Percentiles rank a stretch among this genome's conserved stretches.
These are phyloP conservation scores for Omphalea diandra DNA, from an alignment of 441 rosid species.

Conservation along the genomic window DNA sequence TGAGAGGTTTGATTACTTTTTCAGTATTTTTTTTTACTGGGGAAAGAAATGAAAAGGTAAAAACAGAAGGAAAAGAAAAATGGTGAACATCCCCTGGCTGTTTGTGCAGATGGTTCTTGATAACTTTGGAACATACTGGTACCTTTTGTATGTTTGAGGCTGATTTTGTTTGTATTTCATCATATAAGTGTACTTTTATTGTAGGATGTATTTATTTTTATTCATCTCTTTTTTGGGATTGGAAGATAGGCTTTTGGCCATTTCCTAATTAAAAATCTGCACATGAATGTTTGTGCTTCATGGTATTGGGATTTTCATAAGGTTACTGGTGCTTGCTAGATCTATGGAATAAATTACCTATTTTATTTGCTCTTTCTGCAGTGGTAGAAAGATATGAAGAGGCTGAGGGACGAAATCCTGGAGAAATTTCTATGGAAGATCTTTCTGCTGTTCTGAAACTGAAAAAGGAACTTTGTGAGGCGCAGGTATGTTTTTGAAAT, in stretches of 20 bases:
- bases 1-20: slow-evolving; percentile 58
- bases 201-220: no score
- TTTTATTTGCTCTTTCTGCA: slow-evolving; percentile 23
- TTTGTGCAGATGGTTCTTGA: no score
- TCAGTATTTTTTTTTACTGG: neutral
- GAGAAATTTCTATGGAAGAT: slow-evolving; percentile 50
- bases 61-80: neutral
- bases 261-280: neutral
- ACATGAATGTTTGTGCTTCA: neutral
- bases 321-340: neutral
- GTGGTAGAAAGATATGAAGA: slow-evolving; percentile 80
- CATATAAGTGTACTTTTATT: neutral
- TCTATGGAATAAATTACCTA: neutral
- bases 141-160: neutral
- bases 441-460: slow-evolving; percentile 54
- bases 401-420: slow-evolving; percentile 50
- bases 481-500: slow-evolving; percentile 39
- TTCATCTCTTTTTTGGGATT: neutral
- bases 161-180: neutral
- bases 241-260: neutral
- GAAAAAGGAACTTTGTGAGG: slow-evolving; percentile 63
- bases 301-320: neutral
- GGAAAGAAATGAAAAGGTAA: neutral
- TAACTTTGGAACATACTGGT: neutral
- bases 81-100: neutral